A percentile compares a stretch with the other conserved stretches of the same genome.
Evolutionary conservation across 2,329 filamentous ascomycete genomes (phyloP).

Genomic region (Fusarium kyushuense): DNA sequence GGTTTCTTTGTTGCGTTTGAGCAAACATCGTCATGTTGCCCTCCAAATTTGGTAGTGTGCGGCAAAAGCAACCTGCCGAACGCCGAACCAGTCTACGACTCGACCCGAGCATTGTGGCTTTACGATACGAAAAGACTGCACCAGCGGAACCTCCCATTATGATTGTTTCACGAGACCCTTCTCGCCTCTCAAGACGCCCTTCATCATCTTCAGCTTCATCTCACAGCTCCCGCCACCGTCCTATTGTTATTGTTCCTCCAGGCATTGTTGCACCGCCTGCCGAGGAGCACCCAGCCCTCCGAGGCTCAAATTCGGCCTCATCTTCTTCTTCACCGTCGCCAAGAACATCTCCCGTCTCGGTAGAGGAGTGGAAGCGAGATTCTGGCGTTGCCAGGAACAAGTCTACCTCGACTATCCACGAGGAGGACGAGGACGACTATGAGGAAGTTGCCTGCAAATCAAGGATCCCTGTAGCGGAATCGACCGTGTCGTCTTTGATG

Average conservation of each 20-base stretch:
- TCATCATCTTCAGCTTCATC: constrained; percentile 43
- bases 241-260: constrained; percentile 50
- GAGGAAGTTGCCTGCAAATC: constrained; percentile 37
- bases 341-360: constrained; percentile 42
- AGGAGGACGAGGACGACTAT: constrained; percentile 55
- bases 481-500: constrained; percentile 32
- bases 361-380: constrained; percentile 65
- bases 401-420: constrained; percentile 55
- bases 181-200: constrained; percentile 49
- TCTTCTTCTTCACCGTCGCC: constrained; percentile 39
- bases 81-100: constrained; percentile 57
- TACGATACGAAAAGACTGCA: constrained; percentile 72
- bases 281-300: constrained; percentile 67
- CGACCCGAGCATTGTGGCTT: constrained; percentile 63
- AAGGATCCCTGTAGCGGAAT: constrained; percentile 28
- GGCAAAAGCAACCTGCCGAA: constrained; percentile 56
- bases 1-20: constrained; percentile 23
- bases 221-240: constrained; percentile 42
- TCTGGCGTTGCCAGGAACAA: constrained; percentile 64
- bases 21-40: constrained; percentile 52
- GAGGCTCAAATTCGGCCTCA: constrained; percentile 46
- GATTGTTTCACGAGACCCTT: constrained; percentile 59
- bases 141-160: constrained; percentile 69
- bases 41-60: constrained; percentile 58
- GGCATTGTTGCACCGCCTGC: constrained; percentile 57